A percentile compares a stretch with the other conserved stretches of the same genome.
These are phyloP conservation scores for Phlebopus sp. DNA, from an alignment of 1,284 basidiomycete genomes.

Conservation along the genomic window DNA sequence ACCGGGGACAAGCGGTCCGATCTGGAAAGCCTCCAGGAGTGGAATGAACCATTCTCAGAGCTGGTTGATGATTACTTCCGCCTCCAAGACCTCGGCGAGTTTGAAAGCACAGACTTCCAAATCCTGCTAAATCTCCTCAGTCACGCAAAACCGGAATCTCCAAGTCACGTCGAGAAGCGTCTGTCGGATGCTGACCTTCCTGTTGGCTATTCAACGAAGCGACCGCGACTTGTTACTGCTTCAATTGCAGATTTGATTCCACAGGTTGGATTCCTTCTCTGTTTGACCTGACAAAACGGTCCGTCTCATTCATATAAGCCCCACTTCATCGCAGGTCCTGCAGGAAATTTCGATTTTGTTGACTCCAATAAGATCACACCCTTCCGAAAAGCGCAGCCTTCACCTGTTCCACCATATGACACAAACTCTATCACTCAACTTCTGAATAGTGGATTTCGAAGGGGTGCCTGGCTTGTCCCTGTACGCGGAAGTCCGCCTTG, in stretches of 20 bases:
- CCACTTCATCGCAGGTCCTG: constrained; percentile 27
- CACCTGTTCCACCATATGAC: constrained; percentile 44
- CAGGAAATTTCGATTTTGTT: constrained; percentile 15
- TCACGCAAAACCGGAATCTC: neutral
- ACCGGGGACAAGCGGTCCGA: neutral
- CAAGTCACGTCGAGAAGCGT: constrained; percentile 14
- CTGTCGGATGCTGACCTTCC: constrained; percentile 10
- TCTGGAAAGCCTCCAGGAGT: constrained; percentile 30
- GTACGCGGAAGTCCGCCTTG: constrained; percentile 55
- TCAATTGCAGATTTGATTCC: constrained; percentile 24
- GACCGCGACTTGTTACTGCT: constrained; percentile 14
- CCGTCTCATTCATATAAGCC: constrained; percentile 23
- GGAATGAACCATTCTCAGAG: constrained; percentile 32
- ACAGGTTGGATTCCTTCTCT: constrained; percentile 19
- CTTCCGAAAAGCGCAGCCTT: constrained; percentile 28
- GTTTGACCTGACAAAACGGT: neutral
- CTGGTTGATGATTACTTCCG: constrained; percentile 34
- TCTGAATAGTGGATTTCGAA: constrained; percentile 35
- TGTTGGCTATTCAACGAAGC: constrained; percentile 15
- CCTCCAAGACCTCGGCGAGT: constrained; percentile 42
- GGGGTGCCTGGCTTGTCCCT: constrained; percentile 63
- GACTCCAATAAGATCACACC: constrained; percentile 21
- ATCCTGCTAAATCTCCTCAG: neutral
- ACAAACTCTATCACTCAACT: constrained; percentile 25
- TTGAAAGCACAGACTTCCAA: constrained; percentile 30